A percentile compares a stretch with the other conserved stretches of the same genome.
Evolutionary conservation across 805 yeast species (phyloP).

Genomic region (Ogataea angusta): DNA sequence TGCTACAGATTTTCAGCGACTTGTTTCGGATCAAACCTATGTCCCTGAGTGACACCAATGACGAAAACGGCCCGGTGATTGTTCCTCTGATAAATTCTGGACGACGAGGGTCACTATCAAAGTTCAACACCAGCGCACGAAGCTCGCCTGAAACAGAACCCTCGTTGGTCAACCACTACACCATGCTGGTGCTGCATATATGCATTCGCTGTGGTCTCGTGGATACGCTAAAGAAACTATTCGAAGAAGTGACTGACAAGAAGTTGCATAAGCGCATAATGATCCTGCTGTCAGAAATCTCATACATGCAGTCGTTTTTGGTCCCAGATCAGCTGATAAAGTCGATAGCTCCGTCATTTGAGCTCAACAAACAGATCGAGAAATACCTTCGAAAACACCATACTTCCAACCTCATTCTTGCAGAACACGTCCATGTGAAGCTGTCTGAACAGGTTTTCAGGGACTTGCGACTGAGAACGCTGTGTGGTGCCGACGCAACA

Average conservation of each 20-base stretch:
- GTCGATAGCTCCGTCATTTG: constrained; percentile 24
- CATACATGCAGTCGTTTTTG: constrained; percentile 48
- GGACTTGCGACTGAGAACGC: constrained; percentile 24
- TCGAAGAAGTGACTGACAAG: constrained; percentile 38
- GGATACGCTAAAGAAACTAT: constrained; percentile 42
- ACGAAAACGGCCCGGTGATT: constrained; percentile 14
- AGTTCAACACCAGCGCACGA: constrained; percentile 15
- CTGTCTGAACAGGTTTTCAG: constrained; percentile 16
- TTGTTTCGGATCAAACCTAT: constrained; percentile 57
- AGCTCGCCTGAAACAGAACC: constrained; percentile 39
- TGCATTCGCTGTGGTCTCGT: constrained; percentile 57
- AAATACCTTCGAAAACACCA: constrained; percentile 28
- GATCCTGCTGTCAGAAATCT: constrained; percentile 59
- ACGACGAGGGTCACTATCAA: not conserved
- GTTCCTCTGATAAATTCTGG: constrained; percentile 8
- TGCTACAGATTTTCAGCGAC: constrained; percentile 72
- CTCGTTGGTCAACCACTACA: constrained; percentile 55
- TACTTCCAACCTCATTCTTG: constrained; percentile 2
- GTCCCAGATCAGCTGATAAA: constrained; percentile 47
- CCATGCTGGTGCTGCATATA: constrained; percentile 55
- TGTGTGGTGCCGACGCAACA: constrained; percentile 49
- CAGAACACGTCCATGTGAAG: constrained; percentile 15
- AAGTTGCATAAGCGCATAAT: constrained; percentile 56
- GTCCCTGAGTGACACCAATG: constrained; percentile 41
- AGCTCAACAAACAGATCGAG: constrained; percentile 28